Base-by-base conservation (phyloP, 257 asterid genomes). In the Solanum pinnatisectum region DNA sequence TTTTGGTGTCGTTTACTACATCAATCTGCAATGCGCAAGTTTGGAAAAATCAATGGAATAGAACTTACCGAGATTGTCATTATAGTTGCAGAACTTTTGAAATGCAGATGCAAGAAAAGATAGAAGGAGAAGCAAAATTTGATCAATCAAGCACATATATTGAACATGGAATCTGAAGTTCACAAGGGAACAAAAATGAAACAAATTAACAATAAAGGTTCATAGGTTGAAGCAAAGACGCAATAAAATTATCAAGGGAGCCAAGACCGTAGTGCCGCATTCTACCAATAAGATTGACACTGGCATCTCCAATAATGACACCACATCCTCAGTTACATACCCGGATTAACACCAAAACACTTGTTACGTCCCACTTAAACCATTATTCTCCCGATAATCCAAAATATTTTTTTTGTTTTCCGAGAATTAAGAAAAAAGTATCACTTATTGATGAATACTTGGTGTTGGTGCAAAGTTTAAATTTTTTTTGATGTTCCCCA, bases 1-100 rank as follows among this genome's bases (percentile, higher is more conserved):
- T 92, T 89, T 87, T 90, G 56, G 85, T 90, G 89, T 91, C 99
- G 1, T 94, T 89, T 91, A 97, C 98, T 87, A 90, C 88, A 90
- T 97, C 99, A 88, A 96, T 93, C 98, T 97, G 93, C 84, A 84
- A 42, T 83, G 76, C 78, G 65, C 20, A 73, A 74, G 88, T 67
- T 71, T 18, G 33, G 22, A 1, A 25, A 87, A 20, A 33, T 40
- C 35, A 63, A 30, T 36, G 32, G n/a, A 1, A 82, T 7, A 27
- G 39, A 25, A n/a, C 44, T 49, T 44, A 65, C 60, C 1, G 20
- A 4, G 60, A n/a, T 25, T 79, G 25, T 33, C 65, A 27, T 79
- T 8, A 30, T 49, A 30, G 85, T 30, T 10, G 67, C 44, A 85
- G 82, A 84, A 32, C 25, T 0, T 1, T 73, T 73, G 30, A 36